Percentiles rank a stretch among this genome's conserved stretches.
Conservation (phyloP, 2,329 filamentous ascomycete species). For the Plectosphaerella sp. region DNA sequence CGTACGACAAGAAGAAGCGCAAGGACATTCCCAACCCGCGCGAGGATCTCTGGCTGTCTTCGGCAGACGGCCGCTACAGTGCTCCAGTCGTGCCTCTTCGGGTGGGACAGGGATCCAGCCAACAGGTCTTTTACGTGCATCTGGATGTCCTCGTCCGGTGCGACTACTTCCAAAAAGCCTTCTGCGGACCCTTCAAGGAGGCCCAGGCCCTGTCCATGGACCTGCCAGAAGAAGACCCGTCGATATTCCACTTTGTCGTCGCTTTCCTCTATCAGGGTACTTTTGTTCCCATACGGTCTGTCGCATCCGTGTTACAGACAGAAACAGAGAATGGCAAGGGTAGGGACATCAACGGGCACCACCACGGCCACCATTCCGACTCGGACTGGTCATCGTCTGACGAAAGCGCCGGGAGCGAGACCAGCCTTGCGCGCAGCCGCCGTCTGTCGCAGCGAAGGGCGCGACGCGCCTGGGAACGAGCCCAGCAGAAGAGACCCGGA, state of each 20-base stretch:
- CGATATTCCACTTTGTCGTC: constrained; percentile 46
- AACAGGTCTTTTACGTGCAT: constrained; percentile 45
- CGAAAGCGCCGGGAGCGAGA: constrained; percentile 26
- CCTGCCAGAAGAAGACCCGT: constrained; percentile 45
- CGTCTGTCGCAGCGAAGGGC: constrained; percentile 25
- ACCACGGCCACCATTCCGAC: constrained; percentile 30
- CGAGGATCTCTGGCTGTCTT: constrained; percentile 44
- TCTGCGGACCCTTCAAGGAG: constrained; percentile 43
- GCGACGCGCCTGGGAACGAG: constrained; percentile 29
- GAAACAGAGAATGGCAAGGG: constrained; percentile 40
- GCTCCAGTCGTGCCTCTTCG: constrained; percentile 39
- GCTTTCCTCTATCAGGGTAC: constrained; percentile 45
- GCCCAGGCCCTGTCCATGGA: constrained; percentile 39
- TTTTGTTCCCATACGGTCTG: constrained; percentile 40
- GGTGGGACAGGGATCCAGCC: constrained; percentile 33
- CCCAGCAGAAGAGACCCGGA: constrained; percentile 38
- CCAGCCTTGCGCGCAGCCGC: constrained; percentile 26
- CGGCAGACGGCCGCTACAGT: constrained; percentile 43
- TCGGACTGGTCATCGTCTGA: constrained; percentile 24
- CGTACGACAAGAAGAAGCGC: constrained; percentile 22
- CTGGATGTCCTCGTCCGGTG: constrained; percentile 38
- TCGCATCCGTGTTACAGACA: constrained; percentile 30
- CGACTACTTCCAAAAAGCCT: constrained; percentile 44
- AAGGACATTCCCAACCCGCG: constrained; percentile 31
- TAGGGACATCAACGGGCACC: constrained; percentile 19